A percentile compares a stretch with the other conserved stretches of the same genome.
Conservation (phyloP, 2,329 filamentous ascomycete species). For the Fusarium clavum region DNA sequence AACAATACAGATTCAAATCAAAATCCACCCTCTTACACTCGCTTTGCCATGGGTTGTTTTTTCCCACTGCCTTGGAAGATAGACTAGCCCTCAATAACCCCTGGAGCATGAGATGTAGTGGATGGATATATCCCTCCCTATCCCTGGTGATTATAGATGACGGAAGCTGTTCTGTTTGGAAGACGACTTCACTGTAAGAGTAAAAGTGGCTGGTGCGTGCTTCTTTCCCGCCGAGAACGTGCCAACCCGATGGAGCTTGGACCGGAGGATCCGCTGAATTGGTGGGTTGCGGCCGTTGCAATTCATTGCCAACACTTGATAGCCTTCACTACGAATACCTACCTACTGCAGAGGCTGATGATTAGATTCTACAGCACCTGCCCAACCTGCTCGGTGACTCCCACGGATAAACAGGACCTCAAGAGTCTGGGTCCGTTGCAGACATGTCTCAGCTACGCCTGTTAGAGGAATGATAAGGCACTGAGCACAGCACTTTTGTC, state of each 20-base stretch:
- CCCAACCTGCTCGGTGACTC: not conserved
- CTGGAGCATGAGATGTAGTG: conserved; percentile 2
- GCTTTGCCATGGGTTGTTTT: conserved; percentile 16
- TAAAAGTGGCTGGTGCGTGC: conserved; percentile 30
- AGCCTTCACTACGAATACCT: not conserved
- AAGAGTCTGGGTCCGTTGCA: not conserved
- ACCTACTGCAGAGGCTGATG: not conserved
- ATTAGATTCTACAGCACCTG: not conserved
- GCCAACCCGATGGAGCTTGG: conserved; percentile 27
- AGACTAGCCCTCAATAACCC: conserved; percentile 39
- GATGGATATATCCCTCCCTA: conserved; percentile 13
- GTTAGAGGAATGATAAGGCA: not conserved
- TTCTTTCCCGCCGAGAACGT: conserved; percentile 28
- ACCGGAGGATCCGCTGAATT: conserved; percentile 35
- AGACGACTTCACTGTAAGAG: conserved; percentile 13
- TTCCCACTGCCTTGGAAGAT: conserved; percentile 41
- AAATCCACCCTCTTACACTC: conserved; percentile 7
- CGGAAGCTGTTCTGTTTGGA: conserved; percentile 34
- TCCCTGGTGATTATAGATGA: conserved; percentile 40
- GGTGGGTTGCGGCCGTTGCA: conserved; percentile 33
- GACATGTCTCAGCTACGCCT: not conserved
- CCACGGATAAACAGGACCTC: not conserved
- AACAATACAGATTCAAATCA: conserved; percentile 4
- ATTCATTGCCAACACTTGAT: conserved; percentile 1
- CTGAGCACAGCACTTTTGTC: not conserved